Percentiles rank a stretch among this genome's conserved stretches.
phyloP scores from a whole-genome alignment of 73 alveolate genomes.

The Paramecium bursaria region DNA sequence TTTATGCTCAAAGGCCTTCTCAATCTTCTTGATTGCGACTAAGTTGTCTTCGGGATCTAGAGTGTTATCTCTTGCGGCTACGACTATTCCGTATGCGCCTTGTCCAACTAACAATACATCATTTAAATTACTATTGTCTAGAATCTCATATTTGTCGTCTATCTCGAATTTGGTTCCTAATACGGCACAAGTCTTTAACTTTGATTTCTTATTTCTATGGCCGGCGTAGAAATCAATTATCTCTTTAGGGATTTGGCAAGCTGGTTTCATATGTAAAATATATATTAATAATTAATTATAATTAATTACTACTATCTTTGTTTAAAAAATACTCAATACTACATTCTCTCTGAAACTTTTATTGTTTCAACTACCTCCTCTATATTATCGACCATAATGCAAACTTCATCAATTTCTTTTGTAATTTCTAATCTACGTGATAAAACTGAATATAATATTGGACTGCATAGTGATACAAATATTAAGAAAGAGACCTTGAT shows the following conservation, averaged over 20 bases:
- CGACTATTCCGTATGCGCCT: slow-evolving; percentile 66
- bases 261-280: too few relatives aligned
- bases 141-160: slow-evolving; percentile 56
- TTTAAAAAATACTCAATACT: too few relatives aligned
- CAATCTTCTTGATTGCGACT: slow-evolving; percentile 87
- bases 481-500: slow-evolving; percentile 3
- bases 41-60: slow-evolving; percentile 70
- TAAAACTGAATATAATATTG: slow-evolving; percentile 12
- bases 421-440: slow-evolving; percentile 46
- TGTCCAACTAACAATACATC: slow-evolving; percentile 3
- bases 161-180: slow-evolving; percentile 58
- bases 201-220: slow-evolving; percentile 26
- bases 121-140: slow-evolving; percentile 13
- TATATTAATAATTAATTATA: too few relatives aligned
- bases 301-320: too few relatives aligned
- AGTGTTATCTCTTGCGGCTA: slow-evolving; percentile 72
- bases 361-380: too few relatives aligned
- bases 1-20: slow-evolving; percentile 89
- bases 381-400: too few relatives aligned
- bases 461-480: neutral
- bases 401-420: slow-evolving; percentile 30
- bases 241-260: slow-evolving; percentile 36
- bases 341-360: too few relatives aligned
- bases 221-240: slow-evolving; percentile 1
- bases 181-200: slow-evolving; percentile 36